Evolutionary conservation across 441 rosid genomes (phyloP), one percentile per base, ranked within the genome.

Genomic region (Gossypium davidsonii): DNA sequence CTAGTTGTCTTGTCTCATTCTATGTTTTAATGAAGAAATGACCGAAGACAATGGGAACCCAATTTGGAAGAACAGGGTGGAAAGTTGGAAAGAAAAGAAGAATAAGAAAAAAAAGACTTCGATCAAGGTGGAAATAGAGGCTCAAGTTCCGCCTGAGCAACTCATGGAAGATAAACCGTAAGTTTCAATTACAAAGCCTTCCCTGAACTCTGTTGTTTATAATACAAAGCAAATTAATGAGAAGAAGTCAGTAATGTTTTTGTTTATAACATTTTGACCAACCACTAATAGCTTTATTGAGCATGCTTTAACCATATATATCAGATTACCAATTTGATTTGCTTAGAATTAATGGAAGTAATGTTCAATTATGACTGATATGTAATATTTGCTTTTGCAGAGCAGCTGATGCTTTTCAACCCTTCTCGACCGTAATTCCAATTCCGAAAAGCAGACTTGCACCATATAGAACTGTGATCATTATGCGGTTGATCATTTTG

Each of bases 71-170:
- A 92, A 91, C 76, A 87, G 98, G 67, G 98, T 92, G 64, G 98
- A 92, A 74, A 92, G 96, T 71, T 92, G 97, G 98, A 95, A 91
- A 86, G 98, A 90, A 55, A 95, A 95, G 80, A 95, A 94, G 85
- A 82, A 76, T 75, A 90, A 90, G 90, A 83, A 66, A 89, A 91
- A 83, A 66, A 90, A 85, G 70, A 65, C 78, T 76, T 80, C 84
- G 31, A 61, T 88, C 11, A 42, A 95, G 81, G 80, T 76, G 72
- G 92, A 84, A 79, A 82, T 76, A 57, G 85, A 84, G n/a, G 81
- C 85, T 80, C 80, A 88, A 84, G 49, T 85, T 83, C 99, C 98
- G 68, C 57, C 85, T 0, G 93, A 88, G 72, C 98, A 95, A 76
- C 93, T 84, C 78, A 92, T 95, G 96, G 93, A 92, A 73, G 95